These are phyloP conservation scores for Aspergillus panamensis DNA, from an alignment of 495 filamentous ascomycete species.

Conservation along the genomic window DNA sequence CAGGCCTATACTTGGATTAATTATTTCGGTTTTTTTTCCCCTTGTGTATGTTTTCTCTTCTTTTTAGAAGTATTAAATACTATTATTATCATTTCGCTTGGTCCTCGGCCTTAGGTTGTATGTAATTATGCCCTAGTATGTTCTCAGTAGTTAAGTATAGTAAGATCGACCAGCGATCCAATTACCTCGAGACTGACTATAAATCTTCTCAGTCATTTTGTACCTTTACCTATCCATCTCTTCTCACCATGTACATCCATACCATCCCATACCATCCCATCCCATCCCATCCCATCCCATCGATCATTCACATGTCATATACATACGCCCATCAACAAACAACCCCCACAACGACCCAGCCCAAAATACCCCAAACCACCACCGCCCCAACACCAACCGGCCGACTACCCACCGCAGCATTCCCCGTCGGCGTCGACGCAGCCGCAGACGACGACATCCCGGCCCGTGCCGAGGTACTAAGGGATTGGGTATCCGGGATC, in stretches of 20 bases:
- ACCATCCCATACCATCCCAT: background rate
- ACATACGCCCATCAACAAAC: conserved; percentile 1
- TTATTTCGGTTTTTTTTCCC: background rate
- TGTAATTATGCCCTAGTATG: background rate
- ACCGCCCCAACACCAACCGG: conserved; percentile 6
- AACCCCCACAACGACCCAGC: background rate
- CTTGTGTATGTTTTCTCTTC: background rate
- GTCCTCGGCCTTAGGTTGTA: background rate
- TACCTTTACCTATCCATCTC: background rate
- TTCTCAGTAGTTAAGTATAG: background rate
- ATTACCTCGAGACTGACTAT: no score
- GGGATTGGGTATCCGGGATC: background rate
- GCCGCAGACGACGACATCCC: conserved; percentile 2
- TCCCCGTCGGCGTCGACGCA: conserved; percentile 10
- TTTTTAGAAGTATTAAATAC: background rate
- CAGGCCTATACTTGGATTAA: background rate
- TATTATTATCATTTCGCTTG: background rate
- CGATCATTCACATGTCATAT: background rate
- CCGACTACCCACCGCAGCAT: background rate
- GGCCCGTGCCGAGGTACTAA: background rate
- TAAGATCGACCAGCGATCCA: background rate
- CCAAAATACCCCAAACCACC: conserved; percentile 4
- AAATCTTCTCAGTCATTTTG: no score
- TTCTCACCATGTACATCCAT: background rate
- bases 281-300: background rate